phyloP scores from a whole-genome alignment of 768 basidiomycete species.

The Tephrocybe rancida region DNA sequence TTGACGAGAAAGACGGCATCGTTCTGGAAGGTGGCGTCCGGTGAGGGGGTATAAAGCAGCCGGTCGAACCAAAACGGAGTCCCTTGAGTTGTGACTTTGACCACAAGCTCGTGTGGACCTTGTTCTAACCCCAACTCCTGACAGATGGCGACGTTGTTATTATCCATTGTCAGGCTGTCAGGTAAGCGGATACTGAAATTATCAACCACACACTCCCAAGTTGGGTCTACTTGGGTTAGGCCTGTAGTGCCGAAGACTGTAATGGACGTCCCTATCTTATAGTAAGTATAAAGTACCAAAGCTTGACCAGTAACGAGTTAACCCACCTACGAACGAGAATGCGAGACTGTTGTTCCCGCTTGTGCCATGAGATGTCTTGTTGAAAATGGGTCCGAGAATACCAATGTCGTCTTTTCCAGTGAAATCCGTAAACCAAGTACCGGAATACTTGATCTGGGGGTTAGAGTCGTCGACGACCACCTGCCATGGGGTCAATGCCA shows the following conservation, averaged over 20 bases:
- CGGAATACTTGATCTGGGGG: neutral
- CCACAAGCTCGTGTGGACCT: neutral
- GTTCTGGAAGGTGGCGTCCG: neutral
- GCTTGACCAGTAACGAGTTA: neutral
- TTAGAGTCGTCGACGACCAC: neutral
- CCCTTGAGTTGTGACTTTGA: neutral
- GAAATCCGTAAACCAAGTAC: neutral
- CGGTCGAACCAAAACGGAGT: neutral
- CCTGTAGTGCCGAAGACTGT: neutral
- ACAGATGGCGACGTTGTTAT: neutral
- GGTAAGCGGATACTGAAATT: neutral
- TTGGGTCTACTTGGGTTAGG: neutral
- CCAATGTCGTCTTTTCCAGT: neutral
- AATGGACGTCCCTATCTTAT: neutral
- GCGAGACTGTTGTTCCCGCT: neutral
- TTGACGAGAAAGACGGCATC: neutral
- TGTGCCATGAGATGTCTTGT: neutral
- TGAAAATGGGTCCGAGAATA: neutral
- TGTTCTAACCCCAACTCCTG: neutral
- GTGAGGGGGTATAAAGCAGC: neutral
- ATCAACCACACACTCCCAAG: neutral
- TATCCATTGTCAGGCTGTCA: neutral
- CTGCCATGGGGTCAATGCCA: no score
- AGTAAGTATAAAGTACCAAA: neutral
- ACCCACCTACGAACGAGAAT: neutral